Percentiles rank a stretch among this genome's conserved stretches.
These are phyloP conservation scores for Trametes elegans DNA, from an alignment of 768 basidiomycete species.

Conservation along the genomic window DNA sequence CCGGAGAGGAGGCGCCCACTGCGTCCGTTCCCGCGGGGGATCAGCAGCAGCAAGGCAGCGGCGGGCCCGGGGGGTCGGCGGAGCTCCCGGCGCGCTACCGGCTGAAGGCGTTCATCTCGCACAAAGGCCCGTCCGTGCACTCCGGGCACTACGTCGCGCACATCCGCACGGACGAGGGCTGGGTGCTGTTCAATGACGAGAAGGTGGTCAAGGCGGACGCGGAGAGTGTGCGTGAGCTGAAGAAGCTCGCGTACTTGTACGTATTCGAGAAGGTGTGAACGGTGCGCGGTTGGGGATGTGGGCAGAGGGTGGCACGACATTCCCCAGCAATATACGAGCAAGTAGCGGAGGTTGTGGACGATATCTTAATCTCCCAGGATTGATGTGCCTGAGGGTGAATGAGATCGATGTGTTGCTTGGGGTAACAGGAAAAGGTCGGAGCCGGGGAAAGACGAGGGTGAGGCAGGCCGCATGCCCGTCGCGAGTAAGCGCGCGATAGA, in stretches of 20 bases:
- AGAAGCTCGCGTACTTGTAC: conserved; percentile 89
- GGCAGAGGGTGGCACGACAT: background rate
- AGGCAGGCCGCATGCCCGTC: conserved; percentile 7
- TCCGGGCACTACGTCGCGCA: conserved; percentile 94
- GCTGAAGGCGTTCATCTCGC: conserved; percentile 93
- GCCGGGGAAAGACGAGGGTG: background rate
- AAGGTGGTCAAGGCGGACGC: conserved; percentile 89
- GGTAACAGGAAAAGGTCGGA: background rate
- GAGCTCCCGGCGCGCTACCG: conserved; percentile 72
- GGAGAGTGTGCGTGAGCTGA: conserved; percentile 78
- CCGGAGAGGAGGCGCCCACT: conserved; percentile 52
- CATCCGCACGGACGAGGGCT: conserved; percentile 54
- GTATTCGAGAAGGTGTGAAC: conserved; percentile 65
- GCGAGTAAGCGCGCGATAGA: conserved; percentile 7
- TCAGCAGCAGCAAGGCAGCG: conserved; percentile 22
- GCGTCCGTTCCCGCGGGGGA: conserved; percentile 24
- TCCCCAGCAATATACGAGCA: background rate
- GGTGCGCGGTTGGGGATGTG: background rate
- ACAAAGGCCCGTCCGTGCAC: conserved; percentile 95
- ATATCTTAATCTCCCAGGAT: background rate
- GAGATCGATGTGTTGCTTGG: background rate
- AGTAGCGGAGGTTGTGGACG: background rate
- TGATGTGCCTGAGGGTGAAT: too few species aligned
- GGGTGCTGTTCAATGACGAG: conserved; percentile 96
- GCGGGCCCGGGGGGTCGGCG: conserved; percentile 48